Base-by-base conservation (phyloP, 2,329 filamentous ascomycete species). In the Arthrobotrys musiformis region DNA sequence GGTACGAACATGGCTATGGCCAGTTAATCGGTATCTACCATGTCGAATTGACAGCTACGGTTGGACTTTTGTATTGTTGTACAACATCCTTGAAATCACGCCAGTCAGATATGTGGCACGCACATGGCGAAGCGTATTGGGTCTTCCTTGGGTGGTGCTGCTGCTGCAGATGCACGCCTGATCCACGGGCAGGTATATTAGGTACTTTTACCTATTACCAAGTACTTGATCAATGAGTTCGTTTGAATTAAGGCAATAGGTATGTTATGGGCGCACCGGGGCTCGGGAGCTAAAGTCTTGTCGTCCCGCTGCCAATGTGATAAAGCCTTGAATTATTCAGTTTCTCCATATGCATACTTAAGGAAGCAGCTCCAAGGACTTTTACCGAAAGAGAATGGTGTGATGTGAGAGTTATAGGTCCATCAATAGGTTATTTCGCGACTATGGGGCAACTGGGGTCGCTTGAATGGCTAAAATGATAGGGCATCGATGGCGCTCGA, bases 371-470 rank as follows among this genome's bases (percentile, higher is more conserved):
- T n/a, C 54, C 22, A 40, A 58, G 54, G n/a, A 13, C 54, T 40
- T 58, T 17, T 37, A 24, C 30, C 30, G 19, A 26, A 40, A 56
- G 28, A 24, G 46, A 28, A 67, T 67, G 48, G 63, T 67, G 63
- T 50, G 24, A 44, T 44, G 26, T 26, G 33, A n/a, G 54, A 60
- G 50, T 60, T 35, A 42, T 17, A 70, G 56, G 44, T 70, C 68
- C 68, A 58, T 64, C 68, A 72, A 64, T 58, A 54, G 67, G 35
- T 44, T 56, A 46, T 61, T 70, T 62, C 42, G 19, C 19, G 19
- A 28, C 2, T 62, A 69, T 70, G 42, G 66, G 37, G 54, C 54
- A 30, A 30, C 46, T 42, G 56, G 44, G 54, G 33, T 33, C 54
- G 33, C 33, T 58, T 58, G 54, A 40, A 58, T 62, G 56, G 56